phyloP scores from a whole-genome alignment of 2,329 filamentous ascomycete species.

The Ophiosphaerella herpotricha region DNA sequence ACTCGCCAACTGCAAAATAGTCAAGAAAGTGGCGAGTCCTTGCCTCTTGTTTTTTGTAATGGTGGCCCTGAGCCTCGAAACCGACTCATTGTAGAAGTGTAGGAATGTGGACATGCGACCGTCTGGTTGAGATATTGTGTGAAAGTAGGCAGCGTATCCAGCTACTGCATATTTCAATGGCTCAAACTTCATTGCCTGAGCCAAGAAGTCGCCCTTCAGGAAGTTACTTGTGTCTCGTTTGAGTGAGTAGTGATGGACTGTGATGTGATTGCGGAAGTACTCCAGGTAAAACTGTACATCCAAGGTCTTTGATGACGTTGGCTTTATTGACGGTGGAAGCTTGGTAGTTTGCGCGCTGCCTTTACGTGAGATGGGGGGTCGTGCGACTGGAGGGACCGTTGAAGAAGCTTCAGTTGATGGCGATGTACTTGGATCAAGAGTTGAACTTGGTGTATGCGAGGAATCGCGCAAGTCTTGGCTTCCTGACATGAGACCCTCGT shows the following conservation, averaged over 20 bases:
- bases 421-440: conserved; percentile 55
- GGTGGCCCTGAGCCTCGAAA: conserved; percentile 73
- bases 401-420: conserved; percentile 57
- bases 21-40: conserved; percentile 75
- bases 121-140: conserved; percentile 70
- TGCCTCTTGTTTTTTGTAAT: conserved; percentile 73
- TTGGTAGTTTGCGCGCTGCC: conserved; percentile 37
- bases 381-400: conserved; percentile 27
- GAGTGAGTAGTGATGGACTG: conserved; percentile 80
- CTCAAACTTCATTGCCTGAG: conserved; percentile 75
- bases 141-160: conserved; percentile 87
- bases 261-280: conserved; percentile 79
- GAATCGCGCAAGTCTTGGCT: conserved; percentile 39
- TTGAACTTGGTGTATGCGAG: conserved; percentile 47
- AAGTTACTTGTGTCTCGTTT: conserved; percentile 74
- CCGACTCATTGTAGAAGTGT: conserved; percentile 86
- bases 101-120: conserved; percentile 82
- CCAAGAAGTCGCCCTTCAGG: conserved; percentile 71
- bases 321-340: conserved; percentile 15
- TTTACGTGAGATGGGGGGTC: conserved; percentile 40
- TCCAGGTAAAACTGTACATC: conserved; percentile 79
- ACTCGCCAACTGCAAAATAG: conserved; percentile 87
- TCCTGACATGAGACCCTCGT: conserved; percentile 17
- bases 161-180: conserved; percentile 84
- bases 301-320: conserved; percentile 53